phyloP scores from a whole-genome alignment of 345 rosid genomes.

The Eucalyptus albens region DNA sequence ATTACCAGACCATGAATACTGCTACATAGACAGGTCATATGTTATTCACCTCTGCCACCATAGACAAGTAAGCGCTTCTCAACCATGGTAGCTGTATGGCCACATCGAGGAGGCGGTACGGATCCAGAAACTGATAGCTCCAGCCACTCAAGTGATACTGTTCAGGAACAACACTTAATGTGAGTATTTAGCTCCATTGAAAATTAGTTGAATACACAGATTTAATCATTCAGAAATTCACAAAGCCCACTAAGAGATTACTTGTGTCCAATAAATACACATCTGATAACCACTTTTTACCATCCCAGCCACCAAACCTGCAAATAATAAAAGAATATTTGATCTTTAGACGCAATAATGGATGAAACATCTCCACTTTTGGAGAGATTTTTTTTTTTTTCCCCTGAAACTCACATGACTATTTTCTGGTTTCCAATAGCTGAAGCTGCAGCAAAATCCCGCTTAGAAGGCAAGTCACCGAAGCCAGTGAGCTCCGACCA shows the following conservation, averaged over 20 bases:
- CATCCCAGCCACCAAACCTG: constrained; percentile 99
- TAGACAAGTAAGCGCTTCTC: constrained; percentile 91
- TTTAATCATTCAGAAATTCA: neutral
- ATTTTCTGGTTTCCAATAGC: constrained; percentile 78
- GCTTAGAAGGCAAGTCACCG: constrained; percentile 87
- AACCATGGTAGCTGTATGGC: constrained; percentile 92
- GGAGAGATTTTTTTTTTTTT: neutral
- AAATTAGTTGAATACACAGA: neutral
- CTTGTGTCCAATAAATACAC: constrained; percentile 92
- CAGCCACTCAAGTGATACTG: constrained; percentile 96
- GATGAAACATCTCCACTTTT: neutral
- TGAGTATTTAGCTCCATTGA: neutral
- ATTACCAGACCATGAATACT: neutral
- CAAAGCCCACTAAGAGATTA: constrained; percentile 15
- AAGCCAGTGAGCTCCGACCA: constrained; percentile 95
- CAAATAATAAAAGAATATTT: neutral
- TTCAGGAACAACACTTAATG: neutral
- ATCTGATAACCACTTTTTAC: constrained; percentile 97
- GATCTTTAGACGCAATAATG: neutral
- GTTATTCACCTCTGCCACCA: constrained; percentile 80
- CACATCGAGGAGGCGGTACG: constrained; percentile 92
- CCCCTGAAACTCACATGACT: constrained; percentile 49
- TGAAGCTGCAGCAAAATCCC: constrained; percentile 90
- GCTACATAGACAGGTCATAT: neutral
- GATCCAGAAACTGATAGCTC: constrained; percentile 79